Evolutionary conservation across 371 early-diverging fungal species (phyloP), one percentile per base, ranked within the genome.

Genomic region (Lichtheimia ornata): DNA sequence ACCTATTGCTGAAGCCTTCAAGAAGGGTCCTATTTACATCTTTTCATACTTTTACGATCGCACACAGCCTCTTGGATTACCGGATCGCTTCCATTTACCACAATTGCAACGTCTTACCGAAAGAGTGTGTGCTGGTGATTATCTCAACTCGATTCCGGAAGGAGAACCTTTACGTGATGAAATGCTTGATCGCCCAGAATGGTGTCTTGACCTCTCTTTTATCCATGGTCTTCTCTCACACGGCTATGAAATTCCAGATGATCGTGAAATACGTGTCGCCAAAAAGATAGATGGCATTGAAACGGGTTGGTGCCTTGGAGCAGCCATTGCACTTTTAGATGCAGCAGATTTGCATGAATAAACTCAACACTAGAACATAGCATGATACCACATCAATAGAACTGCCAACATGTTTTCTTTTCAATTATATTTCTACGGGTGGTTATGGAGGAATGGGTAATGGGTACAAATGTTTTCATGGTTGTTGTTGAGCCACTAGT

Each of bases 281-380:
- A 94, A 96, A 71, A 96, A 96, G 83, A 94, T 98, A 61, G 84
- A 90, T 40, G 93, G 87, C 24, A 86, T 94, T 30, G 97, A 98
- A 70, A 95, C 95, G 5, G 98, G 98, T 6, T 98, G 98, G 98
- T 94, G 94, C 67, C 73, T 98, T 25, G 98, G 98, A 22, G 96
- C 96, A 6, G 88, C 96, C 20, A 90, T 98, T 61, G 84, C 90
- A 11, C 76, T 92, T 35, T 73, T 93, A 41, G 88, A 88, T 61
- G 77, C 22, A 81, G 45, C 45, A 11, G 25, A 17, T 35, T 35
- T 35, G 35, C 11, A 35, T 35, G 35, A 9, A 35, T 35, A 35
- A 35, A 35, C 11, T 11, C 11, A 35, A 35, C 35, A 35, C 11
- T 35, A 35, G 35, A 35, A 22, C 22, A 22, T 2, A 35, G 4